Conservation (phyloP, 140 eudicot species). For the Ambrosia hybrid region DNA sequence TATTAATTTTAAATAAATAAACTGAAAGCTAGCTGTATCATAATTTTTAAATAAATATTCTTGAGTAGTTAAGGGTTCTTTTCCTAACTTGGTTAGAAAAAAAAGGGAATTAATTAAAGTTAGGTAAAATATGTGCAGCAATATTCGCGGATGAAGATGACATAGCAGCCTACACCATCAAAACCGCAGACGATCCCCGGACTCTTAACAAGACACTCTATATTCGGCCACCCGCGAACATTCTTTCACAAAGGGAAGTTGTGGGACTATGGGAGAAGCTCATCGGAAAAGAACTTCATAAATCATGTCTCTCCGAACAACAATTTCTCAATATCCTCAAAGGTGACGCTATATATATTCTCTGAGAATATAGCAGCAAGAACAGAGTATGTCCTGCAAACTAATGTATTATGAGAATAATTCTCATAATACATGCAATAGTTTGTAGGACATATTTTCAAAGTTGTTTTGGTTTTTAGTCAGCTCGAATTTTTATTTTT, state of each 20-base stretch:
- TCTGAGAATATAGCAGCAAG: background rate
- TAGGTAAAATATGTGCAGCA: conserved; percentile 27
- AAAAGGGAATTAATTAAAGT: too few species aligned
- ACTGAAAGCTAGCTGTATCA: background rate
- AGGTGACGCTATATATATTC: conserved; percentile 29
- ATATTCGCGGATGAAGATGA: conserved; percentile 78
- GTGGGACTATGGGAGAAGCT: conserved; percentile 73
- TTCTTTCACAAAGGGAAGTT: conserved; percentile 58
- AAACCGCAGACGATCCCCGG: conserved; percentile 63
- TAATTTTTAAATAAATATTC: too few species aligned
- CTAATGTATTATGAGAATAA: too few species aligned
- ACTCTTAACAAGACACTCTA: conserved; percentile 71
- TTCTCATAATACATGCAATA: too few species aligned
- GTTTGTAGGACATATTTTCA: too few species aligned
- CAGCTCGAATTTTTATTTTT: background rate
- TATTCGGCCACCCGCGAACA: conserved; percentile 60
- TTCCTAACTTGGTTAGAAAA: too few species aligned
- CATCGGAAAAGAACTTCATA: conserved; percentile 44
- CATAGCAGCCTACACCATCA: conserved; percentile 61
- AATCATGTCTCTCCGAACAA: conserved; percentile 35
- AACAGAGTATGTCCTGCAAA: too few species aligned
- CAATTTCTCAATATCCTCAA: conserved; percentile 54
- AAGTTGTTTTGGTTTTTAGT: too few species aligned
- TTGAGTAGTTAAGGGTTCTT: too few species aligned
- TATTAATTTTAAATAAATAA: too few species aligned